Evolutionary conservation across 768 basidiomycete species (phyloP).

Genomic region (Saitozyma podzolica): DNA sequence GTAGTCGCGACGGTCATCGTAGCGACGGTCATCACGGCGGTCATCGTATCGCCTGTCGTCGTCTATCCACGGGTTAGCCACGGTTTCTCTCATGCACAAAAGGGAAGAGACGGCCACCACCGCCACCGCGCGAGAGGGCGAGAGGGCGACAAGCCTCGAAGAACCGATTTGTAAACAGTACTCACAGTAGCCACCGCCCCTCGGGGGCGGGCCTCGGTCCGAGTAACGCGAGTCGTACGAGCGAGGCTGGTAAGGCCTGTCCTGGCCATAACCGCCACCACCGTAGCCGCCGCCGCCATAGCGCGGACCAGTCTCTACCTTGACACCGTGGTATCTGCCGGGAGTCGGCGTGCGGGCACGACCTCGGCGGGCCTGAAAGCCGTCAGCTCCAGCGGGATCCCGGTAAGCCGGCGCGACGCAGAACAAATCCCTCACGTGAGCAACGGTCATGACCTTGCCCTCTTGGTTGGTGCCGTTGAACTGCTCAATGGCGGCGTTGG

Average conservation of each 20-base stretch:
- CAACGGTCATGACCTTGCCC: conserved; percentile 85
- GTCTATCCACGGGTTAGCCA: conserved; percentile 36
- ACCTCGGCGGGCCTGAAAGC: conserved; percentile 48
- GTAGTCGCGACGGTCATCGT: conserved; percentile 57
- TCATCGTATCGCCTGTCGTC: conserved; percentile 55
- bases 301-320: conserved; percentile 59
- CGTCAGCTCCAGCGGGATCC: background rate
- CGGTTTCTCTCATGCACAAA: background rate
- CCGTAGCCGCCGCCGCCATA: conserved; percentile 52
- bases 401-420: background rate
- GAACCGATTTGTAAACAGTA: too few relatives aligned
- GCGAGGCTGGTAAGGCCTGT: conserved; percentile 84
- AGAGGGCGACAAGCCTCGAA: background rate
- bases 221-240: conserved; percentile 87
- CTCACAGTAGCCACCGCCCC: conserved; percentile 46
- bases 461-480: conserved; percentile 79
- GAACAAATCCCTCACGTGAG: conserved; percentile 59
- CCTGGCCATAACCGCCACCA: conserved; percentile 52
- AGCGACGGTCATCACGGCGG: conserved; percentile 47
- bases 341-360: conserved; percentile 66
- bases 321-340: conserved; percentile 67
- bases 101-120: background rate
- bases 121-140: background rate
- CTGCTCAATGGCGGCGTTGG: conserved; percentile 82
- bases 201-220: conserved; percentile 57